Conservation (phyloP, 106 monocot species). For the Alisma plantagoaquatica region DNA sequence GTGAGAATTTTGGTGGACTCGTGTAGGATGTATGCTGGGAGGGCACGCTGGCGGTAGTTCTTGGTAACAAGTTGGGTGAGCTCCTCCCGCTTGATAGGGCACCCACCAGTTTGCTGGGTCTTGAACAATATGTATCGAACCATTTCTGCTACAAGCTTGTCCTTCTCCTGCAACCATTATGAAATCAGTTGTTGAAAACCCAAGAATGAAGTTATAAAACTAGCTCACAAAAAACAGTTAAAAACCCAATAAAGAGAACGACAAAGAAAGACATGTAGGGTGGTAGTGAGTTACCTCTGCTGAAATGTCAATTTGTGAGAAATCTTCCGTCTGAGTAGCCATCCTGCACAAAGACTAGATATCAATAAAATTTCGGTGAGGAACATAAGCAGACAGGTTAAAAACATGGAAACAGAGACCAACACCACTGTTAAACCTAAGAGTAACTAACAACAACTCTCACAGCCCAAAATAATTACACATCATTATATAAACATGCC, state of each 20-base stretch:
- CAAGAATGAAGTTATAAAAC: too few relatives aligned
- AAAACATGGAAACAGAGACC: too few relatives aligned
- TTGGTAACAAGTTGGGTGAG: slow-evolving; percentile 61
- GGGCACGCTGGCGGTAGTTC: slow-evolving; percentile 60
- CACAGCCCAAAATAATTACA: too few relatives aligned
- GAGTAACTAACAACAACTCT: too few relatives aligned
- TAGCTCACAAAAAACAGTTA: neutral
- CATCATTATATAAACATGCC: too few relatives aligned
- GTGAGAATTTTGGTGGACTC: slow-evolving; percentile 58
- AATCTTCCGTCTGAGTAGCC: slow-evolving; percentile 25
- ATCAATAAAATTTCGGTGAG: too few relatives aligned
- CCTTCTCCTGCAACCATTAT: slow-evolving; percentile 69
- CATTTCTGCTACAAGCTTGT: slow-evolving; percentile 82
- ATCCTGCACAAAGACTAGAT: too few relatives aligned
- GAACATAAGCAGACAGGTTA: too few relatives aligned
- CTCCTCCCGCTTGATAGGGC: slow-evolving; percentile 84
- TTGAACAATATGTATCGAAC: slow-evolving; percentile 69
- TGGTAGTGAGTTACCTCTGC: slow-evolving; percentile 19
- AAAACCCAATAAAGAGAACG: neutral
- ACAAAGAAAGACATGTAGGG: neutral
- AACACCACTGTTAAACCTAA: too few relatives aligned
- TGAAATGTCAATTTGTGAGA: slow-evolving; percentile 37
- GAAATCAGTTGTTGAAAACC: too few relatives aligned
- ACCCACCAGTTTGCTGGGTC: slow-evolving; percentile 58
- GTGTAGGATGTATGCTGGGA: slow-evolving; percentile 62